Percentiles rank a stretch among this genome's conserved stretches.
Conservation (phyloP, 371 early-diverging fungal genomes). For the Lichtheimia ramosa region DNA sequence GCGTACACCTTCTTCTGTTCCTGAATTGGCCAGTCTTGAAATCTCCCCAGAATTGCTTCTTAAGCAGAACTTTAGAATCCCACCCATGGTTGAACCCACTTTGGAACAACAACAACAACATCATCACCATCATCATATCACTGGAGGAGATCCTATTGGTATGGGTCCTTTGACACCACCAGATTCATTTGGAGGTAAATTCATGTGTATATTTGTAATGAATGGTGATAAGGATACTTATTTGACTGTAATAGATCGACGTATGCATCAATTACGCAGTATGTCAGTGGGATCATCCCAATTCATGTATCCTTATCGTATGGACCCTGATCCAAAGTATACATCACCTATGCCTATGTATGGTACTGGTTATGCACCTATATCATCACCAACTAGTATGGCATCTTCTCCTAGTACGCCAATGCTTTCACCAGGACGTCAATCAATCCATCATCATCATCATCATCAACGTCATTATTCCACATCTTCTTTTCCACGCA, state of each 20-base stretch:
- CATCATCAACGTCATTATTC: constrained; percentile 23
- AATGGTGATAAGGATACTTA: neutral
- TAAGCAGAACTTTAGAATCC: constrained; percentile 65
- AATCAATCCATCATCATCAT: constrained; percentile 25
- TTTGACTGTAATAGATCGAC: constrained; percentile 11
- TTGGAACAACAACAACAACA: constrained; percentile 23
- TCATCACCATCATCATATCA: neutral
- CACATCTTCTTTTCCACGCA: constrained; percentile 14
- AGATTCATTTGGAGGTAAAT: constrained; percentile 21
- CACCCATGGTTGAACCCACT: constrained; percentile 50
- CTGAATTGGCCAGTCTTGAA: constrained; percentile 57
- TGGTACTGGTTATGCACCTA: constrained; percentile 26
- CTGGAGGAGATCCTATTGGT: constrained; percentile 11
- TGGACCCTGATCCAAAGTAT: constrained; percentile 24
- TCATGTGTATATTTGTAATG: neutral
- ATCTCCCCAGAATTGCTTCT: constrained; percentile 59
- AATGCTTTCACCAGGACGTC: constrained; percentile 40
- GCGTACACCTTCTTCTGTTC: constrained; percentile 60
- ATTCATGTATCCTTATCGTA: constrained; percentile 17
- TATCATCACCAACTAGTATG: constrained; percentile 39
- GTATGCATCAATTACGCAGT: constrained; percentile 30
- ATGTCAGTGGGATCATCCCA: constrained; percentile 43
- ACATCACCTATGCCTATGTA: constrained; percentile 7
- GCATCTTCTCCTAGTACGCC: constrained; percentile 41
- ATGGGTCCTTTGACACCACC: constrained; percentile 17